A percentile compares a stretch with the other conserved stretches of the same genome.
Conservation (phyloP, 805 yeast genomes). For the Saccharomyces mikatae region DNA sequence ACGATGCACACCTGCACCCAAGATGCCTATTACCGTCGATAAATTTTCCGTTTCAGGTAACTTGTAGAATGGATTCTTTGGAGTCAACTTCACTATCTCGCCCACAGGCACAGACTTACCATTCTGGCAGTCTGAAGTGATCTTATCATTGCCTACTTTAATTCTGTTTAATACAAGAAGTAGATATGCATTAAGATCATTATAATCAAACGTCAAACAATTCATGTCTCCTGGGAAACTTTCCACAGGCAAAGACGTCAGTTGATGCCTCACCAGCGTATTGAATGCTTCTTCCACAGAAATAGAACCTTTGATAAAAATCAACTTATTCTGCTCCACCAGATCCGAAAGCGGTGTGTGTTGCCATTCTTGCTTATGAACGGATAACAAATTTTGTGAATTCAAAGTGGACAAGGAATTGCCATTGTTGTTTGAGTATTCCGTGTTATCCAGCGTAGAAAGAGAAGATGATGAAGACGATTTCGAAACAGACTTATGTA, state of each 20-base stretch:
- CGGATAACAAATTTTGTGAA: conserved; percentile 14
- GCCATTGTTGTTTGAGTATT: conserved; percentile 7
- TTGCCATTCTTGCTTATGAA: conserved; percentile 47
- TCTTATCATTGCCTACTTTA: conserved; percentile 26
- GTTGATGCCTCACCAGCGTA: conserved; percentile 55
- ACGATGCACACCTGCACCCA: conserved; percentile 91
- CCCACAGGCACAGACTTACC: conserved; percentile 87
- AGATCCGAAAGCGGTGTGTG: conserved; percentile 62
- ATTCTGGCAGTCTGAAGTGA: conserved; percentile 51
- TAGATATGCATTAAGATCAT: conserved; percentile 80
- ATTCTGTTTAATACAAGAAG: conserved; percentile 73
- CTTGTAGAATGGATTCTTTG: conserved; percentile 81
- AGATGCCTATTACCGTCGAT: conserved; percentile 65
- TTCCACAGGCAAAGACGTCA: conserved; percentile 80
- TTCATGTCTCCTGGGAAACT: conserved; percentile 44
- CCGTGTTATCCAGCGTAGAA: conserved; percentile 1
- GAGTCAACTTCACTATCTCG: conserved; percentile 71
- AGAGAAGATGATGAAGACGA: conserved; percentile 23
- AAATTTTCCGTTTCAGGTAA: conserved; percentile 60
- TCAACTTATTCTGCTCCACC: conserved; percentile 67
- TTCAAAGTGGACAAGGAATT: conserved; percentile 3
- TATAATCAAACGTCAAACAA: conserved; percentile 80
- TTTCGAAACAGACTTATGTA: conserved; percentile 35
- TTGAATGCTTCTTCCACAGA: conserved; percentile 86
- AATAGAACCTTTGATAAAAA: conserved; percentile 52